phyloP scores from a whole-genome alignment of 768 basidiomycete species.

The Amanita pseudoporphyria region DNA sequence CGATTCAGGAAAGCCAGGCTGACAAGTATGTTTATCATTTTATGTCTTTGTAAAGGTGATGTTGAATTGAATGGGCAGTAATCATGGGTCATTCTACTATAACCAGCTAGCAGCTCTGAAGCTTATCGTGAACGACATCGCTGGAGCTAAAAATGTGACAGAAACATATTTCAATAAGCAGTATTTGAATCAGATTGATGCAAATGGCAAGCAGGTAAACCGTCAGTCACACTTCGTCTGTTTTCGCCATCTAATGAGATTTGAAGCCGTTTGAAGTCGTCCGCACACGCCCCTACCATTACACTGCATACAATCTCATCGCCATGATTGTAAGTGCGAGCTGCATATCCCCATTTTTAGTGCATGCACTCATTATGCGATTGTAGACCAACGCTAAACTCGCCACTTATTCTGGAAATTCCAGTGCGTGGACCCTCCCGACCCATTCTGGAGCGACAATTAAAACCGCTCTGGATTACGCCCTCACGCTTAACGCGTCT shows the following conservation, averaged over 20 bases:
- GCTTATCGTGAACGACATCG: constrained; percentile 39
- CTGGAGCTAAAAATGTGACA: constrained; percentile 37
- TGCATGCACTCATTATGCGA: neutral
- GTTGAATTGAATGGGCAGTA: constrained; percentile 30
- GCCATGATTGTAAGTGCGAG: constrained; percentile 49
- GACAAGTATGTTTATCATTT: constrained; percentile 32
- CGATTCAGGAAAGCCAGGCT: constrained; percentile 34
- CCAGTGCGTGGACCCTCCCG: constrained; percentile 39
- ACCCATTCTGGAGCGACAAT: constrained; percentile 45
- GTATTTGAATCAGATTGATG: constrained; percentile 43
- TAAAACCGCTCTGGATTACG: constrained; percentile 47
- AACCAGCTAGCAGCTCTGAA: constrained; percentile 51
- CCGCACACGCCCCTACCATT: constrained; percentile 58
- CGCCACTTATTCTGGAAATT: constrained; percentile 33
- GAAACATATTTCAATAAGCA: constrained; percentile 40
- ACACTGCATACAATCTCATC: constrained; percentile 57
- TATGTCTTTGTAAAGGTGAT: neutral
- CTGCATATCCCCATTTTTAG: too few species aligned
- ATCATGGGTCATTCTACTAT: constrained; percentile 58
- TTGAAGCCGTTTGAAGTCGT: constrained; percentile 47
- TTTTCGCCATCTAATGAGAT: neutral
- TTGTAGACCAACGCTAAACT: constrained; percentile 48
- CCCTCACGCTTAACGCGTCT: constrained; percentile 35
- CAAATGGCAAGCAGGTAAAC: constrained; percentile 47
- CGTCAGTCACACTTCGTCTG: neutral